Base-by-base conservation (phyloP, 177 flowering plant species). In the Vitis hybrid region DNA sequence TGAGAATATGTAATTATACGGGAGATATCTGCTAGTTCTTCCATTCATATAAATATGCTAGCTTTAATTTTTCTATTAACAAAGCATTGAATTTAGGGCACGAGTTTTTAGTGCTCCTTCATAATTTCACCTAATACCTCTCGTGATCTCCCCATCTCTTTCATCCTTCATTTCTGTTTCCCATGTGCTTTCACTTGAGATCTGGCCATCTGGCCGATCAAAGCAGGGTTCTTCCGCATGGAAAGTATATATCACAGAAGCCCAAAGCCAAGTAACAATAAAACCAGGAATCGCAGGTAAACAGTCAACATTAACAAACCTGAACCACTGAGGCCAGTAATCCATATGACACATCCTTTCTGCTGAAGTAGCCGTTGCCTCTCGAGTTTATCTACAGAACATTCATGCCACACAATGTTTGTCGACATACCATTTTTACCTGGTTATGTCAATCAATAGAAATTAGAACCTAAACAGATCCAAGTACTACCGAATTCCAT, bases 301-400 rank as follows among this genome's bases (percentile, higher is more conserved):
- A 46, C 8, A 18, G 60, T 1, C 24, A 17, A 20, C 3, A 53
- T 41, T 9, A 51, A 77, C 93, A 73, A 77, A 94, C 98, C 98
- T 87, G 98, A 94, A 73, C 98, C 98, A 82, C 98, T 93, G 76
- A 94, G 97, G 58, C 98, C 98, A 3, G 98, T 94, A 24, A 94
- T 85, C 98, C 97, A 94, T 69, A 94, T 79, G 52, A 94, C 97
- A 77, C 98, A 93, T 12, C 98, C 98, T 67, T 84, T 93, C 58
- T 94, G 98, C 74, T 87, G 81, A 61, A 94, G 91, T 67, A 94
- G 76, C 61, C 81, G 74, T 70, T 94, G 86, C 73, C 98, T 83
- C 55, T 93, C 94, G 61, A 41, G 68, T 71, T 84, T 94, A 61
- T 80, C 89, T n/a, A 94, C 87, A 14, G 96, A 81, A 77, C 93